phyloP scores from a whole-genome alignment of 1,139 yeast genomes.

The Taiozyma onychis region DNA sequence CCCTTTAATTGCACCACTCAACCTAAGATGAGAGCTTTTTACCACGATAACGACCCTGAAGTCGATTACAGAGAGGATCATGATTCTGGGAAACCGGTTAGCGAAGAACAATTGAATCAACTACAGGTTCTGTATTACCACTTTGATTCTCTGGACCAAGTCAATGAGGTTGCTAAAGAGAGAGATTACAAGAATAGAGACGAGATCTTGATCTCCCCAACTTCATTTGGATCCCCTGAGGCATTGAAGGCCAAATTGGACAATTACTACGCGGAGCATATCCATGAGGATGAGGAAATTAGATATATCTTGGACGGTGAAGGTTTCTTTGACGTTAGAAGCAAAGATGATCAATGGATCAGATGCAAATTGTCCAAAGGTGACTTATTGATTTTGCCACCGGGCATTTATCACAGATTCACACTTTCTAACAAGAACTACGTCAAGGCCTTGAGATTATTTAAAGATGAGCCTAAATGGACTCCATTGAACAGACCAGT shows the following conservation, averaged over 20 bases:
- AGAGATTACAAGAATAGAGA: slow-evolving; percentile 82
- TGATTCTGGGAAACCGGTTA: slow-evolving; percentile 58
- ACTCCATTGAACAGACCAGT: slow-evolving; percentile 72
- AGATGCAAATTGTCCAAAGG: slow-evolving; percentile 58
- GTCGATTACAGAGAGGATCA: slow-evolving; percentile 71
- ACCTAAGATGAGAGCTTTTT: slow-evolving; percentile 43
- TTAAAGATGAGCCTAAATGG: slow-evolving; percentile 97
- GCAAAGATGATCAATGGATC: slow-evolving; percentile 65
- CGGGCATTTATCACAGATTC: slow-evolving; percentile 91
- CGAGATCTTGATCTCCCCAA: slow-evolving; percentile 53
- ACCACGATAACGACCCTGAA: slow-evolving; percentile 62
- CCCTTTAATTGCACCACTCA: too few species aligned
- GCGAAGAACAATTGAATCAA: slow-evolving; percentile 40
- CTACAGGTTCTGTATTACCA: slow-evolving; percentile 70
- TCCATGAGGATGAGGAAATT: slow-evolving; percentile 97
- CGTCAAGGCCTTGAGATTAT: slow-evolving; percentile 75
- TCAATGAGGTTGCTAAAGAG: slow-evolving; percentile 59
- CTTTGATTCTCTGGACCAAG: slow-evolving; percentile 47
- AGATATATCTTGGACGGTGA: slow-evolving; percentile 85
- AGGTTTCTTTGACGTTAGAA: slow-evolving; percentile 86
- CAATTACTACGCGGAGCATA: slow-evolving; percentile 77
- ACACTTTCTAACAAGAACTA: slow-evolving; percentile 60
- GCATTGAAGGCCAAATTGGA: slow-evolving; percentile 62
- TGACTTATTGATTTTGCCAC: slow-evolving; percentile 75
- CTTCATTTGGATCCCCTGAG: slow-evolving; percentile 58